Base-by-base conservation (phyloP, 768 basidiomycete species). In the Infundibulicybe gibba region DNA sequence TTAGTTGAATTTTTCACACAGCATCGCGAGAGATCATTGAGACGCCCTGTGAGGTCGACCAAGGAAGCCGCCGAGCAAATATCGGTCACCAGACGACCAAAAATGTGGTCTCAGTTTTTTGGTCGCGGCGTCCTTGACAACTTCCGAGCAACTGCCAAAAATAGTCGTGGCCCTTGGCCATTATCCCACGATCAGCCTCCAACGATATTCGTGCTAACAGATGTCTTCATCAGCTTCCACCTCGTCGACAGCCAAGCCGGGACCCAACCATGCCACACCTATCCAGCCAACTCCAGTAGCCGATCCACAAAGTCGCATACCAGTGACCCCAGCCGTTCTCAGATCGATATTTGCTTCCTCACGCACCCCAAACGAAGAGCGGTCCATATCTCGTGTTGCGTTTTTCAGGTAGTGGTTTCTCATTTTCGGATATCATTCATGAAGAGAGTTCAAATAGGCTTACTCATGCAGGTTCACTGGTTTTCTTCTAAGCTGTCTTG, bases 331-430 rank as follows among this genome's bases (percentile, higher is more conserved):
- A 9, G 85, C 86, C 9, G 83, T 88, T 1, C 62, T 93, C 49
- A 76, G 90, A 34, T 84, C 87, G 43, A 93, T 93, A 54, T 93
- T 93, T 62, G 81, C 90, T 20, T 92, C 89, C 11, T 92, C 90
- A 16, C 79, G 90, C 12, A 85, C 87, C 0, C 80, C 85, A 2
- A 70, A 85, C 46, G 90, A 93, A 60, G 90, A 93, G 61, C 79
- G 90, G 21, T 83, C 87, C 0, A 82, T 93, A 44, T 93, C 90
- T 33, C 79, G 89, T 12, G 75, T 90, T 43, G 90, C 90, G 25
- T 93, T 93, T 71, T 92, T 92, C 64, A 79, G 90, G 90, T 87
- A 25, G 62, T 40, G 57, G 44, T 46, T 47, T 44, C 17, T 37
- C 32, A 48, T 34, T 44, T 30, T 45, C 43, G 15, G 44, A 15